These are phyloP conservation scores for Xylariaceae sp. DNA, from an alignment of 2,329 filamentous ascomycete species.

Conservation along the genomic window DNA sequence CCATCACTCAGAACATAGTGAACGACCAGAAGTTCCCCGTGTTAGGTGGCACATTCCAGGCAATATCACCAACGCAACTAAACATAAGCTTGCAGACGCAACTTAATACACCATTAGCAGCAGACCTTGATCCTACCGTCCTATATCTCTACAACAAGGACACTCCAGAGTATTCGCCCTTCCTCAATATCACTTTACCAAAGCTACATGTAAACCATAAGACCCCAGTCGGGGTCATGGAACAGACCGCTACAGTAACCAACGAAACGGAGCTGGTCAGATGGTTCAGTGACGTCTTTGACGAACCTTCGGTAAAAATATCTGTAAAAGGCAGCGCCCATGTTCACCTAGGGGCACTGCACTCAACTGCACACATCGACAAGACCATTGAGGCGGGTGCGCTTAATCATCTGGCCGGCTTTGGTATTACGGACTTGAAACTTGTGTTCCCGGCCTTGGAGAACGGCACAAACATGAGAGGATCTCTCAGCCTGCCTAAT, in stretches of 20 bases:
- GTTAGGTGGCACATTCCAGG: constrained; percentile 43
- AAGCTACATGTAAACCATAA: constrained; percentile 43
- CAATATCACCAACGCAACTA: constrained; percentile 42
- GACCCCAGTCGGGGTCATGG: constrained; percentile 44
- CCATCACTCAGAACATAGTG: constrained; percentile 53
- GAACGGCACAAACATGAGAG: constrained; percentile 51
- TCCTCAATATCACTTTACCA: constrained; percentile 42
- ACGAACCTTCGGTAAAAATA: constrained; percentile 44
- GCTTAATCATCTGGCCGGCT: constrained; percentile 48
- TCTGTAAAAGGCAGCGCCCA: constrained; percentile 46
- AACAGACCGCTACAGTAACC: constrained; percentile 44
- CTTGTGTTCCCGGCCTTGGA: constrained; percentile 45
- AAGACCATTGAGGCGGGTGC: constrained; percentile 49
- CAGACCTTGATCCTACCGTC: constrained; percentile 45
- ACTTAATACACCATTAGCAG: constrained; percentile 46
- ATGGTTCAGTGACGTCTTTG: constrained; percentile 50
- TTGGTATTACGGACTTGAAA: constrained; percentile 44
- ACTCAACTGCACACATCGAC: constrained; percentile 45
- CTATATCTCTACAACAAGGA: constrained; percentile 50
- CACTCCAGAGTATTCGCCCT: constrained; percentile 39
- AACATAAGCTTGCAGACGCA: constrained; percentile 46
- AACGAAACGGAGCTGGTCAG: constrained; percentile 48
- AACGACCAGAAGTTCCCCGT: constrained; percentile 49
- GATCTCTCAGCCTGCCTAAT: constrained; percentile 53
- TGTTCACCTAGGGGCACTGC: constrained; percentile 48